Conservation (phyloP, 1,284 basidiomycete genomes). For the Chalciporus sp. region DNA sequence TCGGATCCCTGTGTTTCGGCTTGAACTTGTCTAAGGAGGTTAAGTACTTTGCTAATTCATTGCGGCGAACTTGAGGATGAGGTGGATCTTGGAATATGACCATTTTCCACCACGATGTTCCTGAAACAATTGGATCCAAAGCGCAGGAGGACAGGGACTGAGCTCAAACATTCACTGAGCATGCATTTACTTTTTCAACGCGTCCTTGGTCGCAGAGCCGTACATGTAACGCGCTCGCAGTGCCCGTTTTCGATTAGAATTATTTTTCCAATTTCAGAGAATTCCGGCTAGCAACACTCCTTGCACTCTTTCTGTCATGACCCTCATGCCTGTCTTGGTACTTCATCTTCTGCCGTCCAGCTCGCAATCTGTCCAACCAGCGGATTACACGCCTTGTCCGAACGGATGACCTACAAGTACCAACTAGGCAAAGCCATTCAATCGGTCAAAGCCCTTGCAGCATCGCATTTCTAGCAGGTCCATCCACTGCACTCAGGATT, state of each 20-base stretch:
- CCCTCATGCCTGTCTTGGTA: conserved; percentile 10
- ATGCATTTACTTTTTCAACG: neutral
- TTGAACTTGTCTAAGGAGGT: neutral
- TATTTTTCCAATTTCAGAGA: conserved; percentile 34
- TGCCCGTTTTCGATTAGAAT: conserved; percentile 29
- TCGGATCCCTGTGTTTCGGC: neutral
- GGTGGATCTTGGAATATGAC: neutral
- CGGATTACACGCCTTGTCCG: conserved; percentile 1
- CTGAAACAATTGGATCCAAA: neutral
- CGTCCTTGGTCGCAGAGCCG: conserved; percentile 1
- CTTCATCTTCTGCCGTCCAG: conserved; percentile 6
- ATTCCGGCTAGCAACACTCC: conserved; percentile 34
- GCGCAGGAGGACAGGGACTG: neutral
- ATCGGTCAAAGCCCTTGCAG: neutral
- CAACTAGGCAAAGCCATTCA: neutral
- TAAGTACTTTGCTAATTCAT: neutral
- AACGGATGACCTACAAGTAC: conserved; percentile 5
- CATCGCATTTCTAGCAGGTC: conserved; percentile 12
- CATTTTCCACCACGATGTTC: neutral
- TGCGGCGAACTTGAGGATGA: neutral
- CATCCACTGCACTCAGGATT: conserved; percentile 1
- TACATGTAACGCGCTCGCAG: conserved; percentile 5
- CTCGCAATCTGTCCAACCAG: conserved; percentile 3
- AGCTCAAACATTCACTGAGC: no score
- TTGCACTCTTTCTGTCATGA: conserved; percentile 34